Conservation (phyloP, 1,139 yeast genomes). For the Yamadazyma oceani region DNA sequence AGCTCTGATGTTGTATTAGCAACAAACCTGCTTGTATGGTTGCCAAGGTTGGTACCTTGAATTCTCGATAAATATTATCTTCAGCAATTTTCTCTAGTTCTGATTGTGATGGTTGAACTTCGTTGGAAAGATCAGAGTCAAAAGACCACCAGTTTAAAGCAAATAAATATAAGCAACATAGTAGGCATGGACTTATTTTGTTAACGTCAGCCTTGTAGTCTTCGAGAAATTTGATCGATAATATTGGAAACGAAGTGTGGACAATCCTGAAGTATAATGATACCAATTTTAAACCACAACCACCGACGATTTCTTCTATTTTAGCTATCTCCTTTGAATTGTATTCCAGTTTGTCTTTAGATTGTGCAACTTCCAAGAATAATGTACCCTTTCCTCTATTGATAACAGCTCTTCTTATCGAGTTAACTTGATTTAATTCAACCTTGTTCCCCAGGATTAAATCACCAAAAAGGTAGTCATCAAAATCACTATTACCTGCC, state of each 20-base stretch:
- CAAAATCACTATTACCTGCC: constrained; percentile 15
- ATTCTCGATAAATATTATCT: constrained; percentile 10
- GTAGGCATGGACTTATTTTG: constrained; percentile 11
- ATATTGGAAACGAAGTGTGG: constrained; percentile 16
- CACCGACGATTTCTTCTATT: constrained; percentile 12
- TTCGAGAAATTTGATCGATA: constrained; percentile 11
- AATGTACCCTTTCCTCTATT: constrained; percentile 6
- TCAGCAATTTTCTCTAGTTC: constrained; percentile 15
- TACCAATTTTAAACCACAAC: constrained; percentile 12
- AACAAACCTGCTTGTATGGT: constrained; percentile 17
- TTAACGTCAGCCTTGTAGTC: constrained; percentile 6
- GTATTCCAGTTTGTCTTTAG: constrained; percentile 4
- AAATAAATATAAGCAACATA: constrained; percentile 15
- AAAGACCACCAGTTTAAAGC: constrained; percentile 19
- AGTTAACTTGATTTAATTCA: constrained; percentile 9
- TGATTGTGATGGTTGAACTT: constrained; percentile 12
- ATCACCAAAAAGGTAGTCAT: constrained; percentile 9
- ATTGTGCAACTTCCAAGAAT: constrained; percentile 10
- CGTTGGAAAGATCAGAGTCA: constrained; percentile 12
- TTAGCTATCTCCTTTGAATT: constrained; percentile 4
- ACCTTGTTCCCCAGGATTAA: constrained; percentile 5
- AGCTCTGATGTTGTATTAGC: constrained; percentile 17
- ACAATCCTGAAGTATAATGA: constrained; percentile 15
- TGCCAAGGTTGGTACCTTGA: constrained; percentile 12
- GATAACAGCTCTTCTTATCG: constrained; percentile 8